Base-by-base conservation (phyloP, 441 rosid species). In the Bruguiera hainesii region DNA sequence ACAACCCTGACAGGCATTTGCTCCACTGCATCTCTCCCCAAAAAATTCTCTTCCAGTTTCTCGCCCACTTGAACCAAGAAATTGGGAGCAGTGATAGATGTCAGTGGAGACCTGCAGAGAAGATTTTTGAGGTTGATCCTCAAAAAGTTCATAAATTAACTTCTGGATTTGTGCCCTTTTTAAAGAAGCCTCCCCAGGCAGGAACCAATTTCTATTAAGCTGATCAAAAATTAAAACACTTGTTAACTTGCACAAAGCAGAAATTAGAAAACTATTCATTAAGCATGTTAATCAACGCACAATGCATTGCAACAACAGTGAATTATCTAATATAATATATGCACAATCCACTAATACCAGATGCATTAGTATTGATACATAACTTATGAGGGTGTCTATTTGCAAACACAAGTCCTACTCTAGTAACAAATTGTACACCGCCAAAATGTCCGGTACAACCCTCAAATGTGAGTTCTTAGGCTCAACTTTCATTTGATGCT, bases 201-300 rank as follows among this genome's bases (percentile, higher is more conserved):
- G 80, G 82, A 91, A 91, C 96, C 97, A 91, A 64, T 85, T 71
- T 81, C 58, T 73, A 49, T 64, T 80, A 75, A 91, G 96, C 97
- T 89, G 89, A 30, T 59, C 70, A 63, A 61, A 72, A 48, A 10
- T 50, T 59, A 37, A 28, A 29, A 28, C 3, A 21, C 15, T 10
- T 58, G 63, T 37, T 21, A 15, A 59, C 49, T 16, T 3, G 28
- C 65, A 21, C 26, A 62, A 61, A 16, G 46, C 5, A 8, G 42
- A 20, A 23, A 13, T 20, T 15, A 6, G 58, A 53, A 21, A 23
- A 10, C 29, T 42, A 13, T 42, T 42, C 48, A 42, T 42, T 13
- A 42, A 23, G 18, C 58, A 53, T 20, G 25, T 25, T 53, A 7
- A 18, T 21, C 48, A 13, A 48, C 11, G 30, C 8, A 67, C 6